Evolutionary conservation across 2,329 filamentous ascomycete genomes (phyloP), one percentile per base, ranked within the genome.

Genomic region (Dothistroma septosporum): DNA sequence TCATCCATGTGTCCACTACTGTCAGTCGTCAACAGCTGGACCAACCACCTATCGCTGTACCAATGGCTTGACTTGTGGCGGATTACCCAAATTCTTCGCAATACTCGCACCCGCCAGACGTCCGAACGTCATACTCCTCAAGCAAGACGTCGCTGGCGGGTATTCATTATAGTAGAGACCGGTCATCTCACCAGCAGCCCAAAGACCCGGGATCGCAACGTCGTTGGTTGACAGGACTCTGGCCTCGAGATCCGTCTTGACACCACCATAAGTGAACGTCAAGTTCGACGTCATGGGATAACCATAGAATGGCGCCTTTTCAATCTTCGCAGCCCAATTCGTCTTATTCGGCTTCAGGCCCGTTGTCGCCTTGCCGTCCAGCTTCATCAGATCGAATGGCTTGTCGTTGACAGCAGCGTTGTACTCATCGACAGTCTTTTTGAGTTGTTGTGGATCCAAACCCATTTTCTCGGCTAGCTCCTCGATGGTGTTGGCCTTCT

Each of bases 321-420:
- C 66, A 53, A 77, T 77, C 19, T 72, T 73, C 37, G 72, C 72
- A n/a, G 76, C 76, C 76, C 76, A 78, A 37, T 77, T 78, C 0
- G 71, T 74, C 66, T 77, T 76, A 57, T 76, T 73, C 1, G 73
- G 72, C 22, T 63, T 68, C 4, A 78, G 66, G 3, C 75, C 76
- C 2, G 62, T 73, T 0, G 75, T 77, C 0, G 73, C 69, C 61
- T 78, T 78, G 5, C 74, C 74, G 56, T 77, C 75, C 6, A 78
- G 69, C 61, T 73, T 74, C 75, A 78, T 76, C 28, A 78, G 65
- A 59, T 78, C 70, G 60, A 78, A 79, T 9, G 69, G 67, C 49
- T 73, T 77, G 56, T 77, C 72, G 57, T 76, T 73, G 59, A 75
- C 73, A 10, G 76, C 74, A 19, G 69, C 71, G 57, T 78, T 78